Base-by-base conservation (phyloP, 805 yeast genomes). In the Candida awuae region DNA sequence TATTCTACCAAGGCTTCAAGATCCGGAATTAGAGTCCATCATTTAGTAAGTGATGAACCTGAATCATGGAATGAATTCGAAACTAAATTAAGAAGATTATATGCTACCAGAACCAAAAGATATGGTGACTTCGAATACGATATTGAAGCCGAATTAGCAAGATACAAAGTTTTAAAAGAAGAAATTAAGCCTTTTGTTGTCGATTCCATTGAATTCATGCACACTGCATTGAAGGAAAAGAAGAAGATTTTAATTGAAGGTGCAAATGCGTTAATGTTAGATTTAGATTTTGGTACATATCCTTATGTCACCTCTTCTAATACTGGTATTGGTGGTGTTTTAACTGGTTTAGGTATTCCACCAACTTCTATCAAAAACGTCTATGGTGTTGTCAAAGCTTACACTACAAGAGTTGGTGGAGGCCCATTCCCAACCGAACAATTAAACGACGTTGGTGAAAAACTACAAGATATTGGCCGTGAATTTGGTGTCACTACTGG, bases 341-440 rank as follows among this genome's bases (percentile, higher is more conserved):
- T 87, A 55, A 92, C 98, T 29, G 98, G 98, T 46, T 74, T 92
- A 49, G 98, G 97, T 51, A 63, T 92, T 45, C 96, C 97, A n/a
- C 98, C 98, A 51, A 74, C 70, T 49, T 66, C 78, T 46, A 81
- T 92, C 53, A 73, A 70, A 38, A 80, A 86, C 61, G 70, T 87
- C 32, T 86, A 81, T 60, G 98, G 98, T 64, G 98, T 92, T 19
- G 97, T 90, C 34, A 92, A 92, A 70, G 97, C 97, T 30, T 92
- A 92, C 67, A 92, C 98, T 33, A 92, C 98, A 27, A 80, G 98
- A 66, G 98, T 92, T 40, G 98, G 98, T 54, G 97, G 88, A 59
- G 98, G 98, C 49, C 98, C 98, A 23, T 92, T 92, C 83, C 97
- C 98, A 46, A 81, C 97, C 41, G 98, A 92, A 66, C 97, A 88